Conservation (phyloP, 208 protist genomes). For the Trypanosoma brucei region DNA sequence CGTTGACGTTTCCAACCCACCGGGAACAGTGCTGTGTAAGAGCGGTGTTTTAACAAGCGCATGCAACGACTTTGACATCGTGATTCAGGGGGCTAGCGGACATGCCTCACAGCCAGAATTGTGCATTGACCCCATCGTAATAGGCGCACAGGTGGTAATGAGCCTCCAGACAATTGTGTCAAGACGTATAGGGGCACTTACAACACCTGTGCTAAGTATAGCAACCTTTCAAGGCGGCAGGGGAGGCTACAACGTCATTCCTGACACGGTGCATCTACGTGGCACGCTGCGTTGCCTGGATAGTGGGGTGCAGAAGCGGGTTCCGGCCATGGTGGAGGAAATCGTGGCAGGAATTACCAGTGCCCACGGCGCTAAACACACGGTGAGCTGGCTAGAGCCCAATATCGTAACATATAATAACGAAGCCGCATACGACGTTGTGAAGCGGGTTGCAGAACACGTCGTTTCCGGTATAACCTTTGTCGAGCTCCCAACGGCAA, state of each 20-base stretch:
- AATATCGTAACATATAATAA: constrained; percentile 85
- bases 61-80: constrained; percentile 69
- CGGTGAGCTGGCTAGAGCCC: constrained; percentile 71
- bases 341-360: constrained; percentile 58
- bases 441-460: constrained; percentile 33
- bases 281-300: constrained; percentile 71
- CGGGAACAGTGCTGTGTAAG: constrained; percentile 22
- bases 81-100: constrained; percentile 56
- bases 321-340: constrained; percentile 66
- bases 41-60: constrained; percentile 36
- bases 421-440: constrained; percentile 56
- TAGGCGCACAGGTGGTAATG: constrained; percentile 47
- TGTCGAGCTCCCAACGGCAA: constrained; percentile 37
- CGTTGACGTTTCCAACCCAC: constrained; percentile 25
- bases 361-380: constrained; percentile 53
- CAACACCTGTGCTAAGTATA: constrained; percentile 58
- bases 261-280: constrained; percentile 53
- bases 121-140: constrained; percentile 59
- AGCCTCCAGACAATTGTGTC: constrained; percentile 66
- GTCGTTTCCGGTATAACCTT: constrained; percentile 47
- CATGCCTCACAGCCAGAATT: constrained; percentile 68
- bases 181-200: constrained; percentile 52
- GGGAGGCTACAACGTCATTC: constrained; percentile 75
- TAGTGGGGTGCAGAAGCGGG: constrained; percentile 45
- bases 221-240: constrained; percentile 53